Evolutionary conservation across 164 flowering plant genomes (phyloP), one percentile per base, ranked within the genome.

Genomic region (Annona cherimola): DNA sequence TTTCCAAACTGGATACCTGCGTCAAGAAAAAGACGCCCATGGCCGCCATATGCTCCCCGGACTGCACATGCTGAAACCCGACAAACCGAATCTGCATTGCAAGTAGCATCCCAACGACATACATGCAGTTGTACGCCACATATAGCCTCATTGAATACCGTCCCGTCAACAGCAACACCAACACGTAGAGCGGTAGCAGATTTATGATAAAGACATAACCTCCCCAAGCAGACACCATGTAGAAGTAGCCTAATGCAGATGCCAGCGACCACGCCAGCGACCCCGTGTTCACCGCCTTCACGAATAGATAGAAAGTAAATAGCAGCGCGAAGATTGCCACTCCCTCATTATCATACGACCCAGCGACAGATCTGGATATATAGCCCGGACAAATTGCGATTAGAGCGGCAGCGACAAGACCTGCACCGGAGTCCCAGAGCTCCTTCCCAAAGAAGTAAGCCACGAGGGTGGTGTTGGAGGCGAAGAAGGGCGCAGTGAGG

Each of bases 211-310:
- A 95, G 4, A 95, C 93, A 79, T 95, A 95, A 41, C 99, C 99
- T 68, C 99, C 98, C 98, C 99, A 95, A 1, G 99, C 99, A 0
- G 98, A 93, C 61, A 95, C 98, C 99, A 95, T 95, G 50, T 95
- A 95, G 67, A 95, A 95, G 77, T 93, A 95, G 4, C 94, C 96
- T 69, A 95, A 89, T 41, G 98, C 99, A 0, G 99, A 89, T 20
- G 83, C 99, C 78, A 95, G 60, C n/a, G 86, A 76, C 99, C 99
- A 95, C 1, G 98, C 90, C 19, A 95, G 80, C 7, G 93, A 91
- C 5, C 98, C 99, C 1, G 93, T 91, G 45, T 93, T 95, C 55
- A 95, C 99, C 0, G 98, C 99, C 86, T 93, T 95, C 35, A 95
- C 96, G 70, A 91, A 93, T 73, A 95, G 74, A 73, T 88, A 93